These are phyloP conservation scores for Pezicula radicicola DNA, from an alignment of 2,329 filamentous ascomycete species.

Conservation along the genomic window DNA sequence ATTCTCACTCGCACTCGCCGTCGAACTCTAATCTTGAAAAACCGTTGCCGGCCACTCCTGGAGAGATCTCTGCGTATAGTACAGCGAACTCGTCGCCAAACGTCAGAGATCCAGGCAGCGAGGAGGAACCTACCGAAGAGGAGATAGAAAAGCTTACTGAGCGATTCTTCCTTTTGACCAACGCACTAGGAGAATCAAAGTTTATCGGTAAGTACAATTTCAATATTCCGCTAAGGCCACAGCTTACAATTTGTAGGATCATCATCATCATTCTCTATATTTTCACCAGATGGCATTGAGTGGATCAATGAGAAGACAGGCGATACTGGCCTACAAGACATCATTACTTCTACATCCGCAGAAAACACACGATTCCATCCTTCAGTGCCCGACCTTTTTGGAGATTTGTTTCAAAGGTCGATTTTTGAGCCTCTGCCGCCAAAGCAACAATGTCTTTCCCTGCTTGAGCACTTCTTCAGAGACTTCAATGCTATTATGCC, in stretches of 20 bases:
- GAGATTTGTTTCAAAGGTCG: conserved; percentile 82
- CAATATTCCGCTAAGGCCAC: background rate
- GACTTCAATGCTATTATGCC: conserved; percentile 99
- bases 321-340: conserved; percentile 87
- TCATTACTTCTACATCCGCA: conserved; percentile 82
- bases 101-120: conserved; percentile 35
- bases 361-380: conserved; percentile 95
- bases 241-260: conserved; percentile 59
- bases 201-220: conserved; percentile 71
- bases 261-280: conserved; percentile 97
- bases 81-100: conserved; percentile 13
- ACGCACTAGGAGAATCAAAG: conserved; percentile 88
- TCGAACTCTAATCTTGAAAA: no score
- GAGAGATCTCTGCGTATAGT: no score
- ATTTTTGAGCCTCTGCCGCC: conserved; percentile 81
- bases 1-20: no score
- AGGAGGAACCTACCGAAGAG: conserved; percentile 43
- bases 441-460: conserved; percentile 81
- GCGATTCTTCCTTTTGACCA: conserved; percentile 98
- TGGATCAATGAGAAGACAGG: conserved; percentile 99
- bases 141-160: conserved; percentile 89
- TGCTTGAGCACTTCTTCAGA: conserved; percentile 92
- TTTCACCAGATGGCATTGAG: conserved; percentile 95
- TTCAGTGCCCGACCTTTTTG: conserved; percentile 96
- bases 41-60: no score